A percentile compares a stretch with the other conserved stretches of the same genome.
phyloP scores from a whole-genome alignment of 2,329 filamentous ascomycete genomes.

The Samsoniella hepiali region DNA sequence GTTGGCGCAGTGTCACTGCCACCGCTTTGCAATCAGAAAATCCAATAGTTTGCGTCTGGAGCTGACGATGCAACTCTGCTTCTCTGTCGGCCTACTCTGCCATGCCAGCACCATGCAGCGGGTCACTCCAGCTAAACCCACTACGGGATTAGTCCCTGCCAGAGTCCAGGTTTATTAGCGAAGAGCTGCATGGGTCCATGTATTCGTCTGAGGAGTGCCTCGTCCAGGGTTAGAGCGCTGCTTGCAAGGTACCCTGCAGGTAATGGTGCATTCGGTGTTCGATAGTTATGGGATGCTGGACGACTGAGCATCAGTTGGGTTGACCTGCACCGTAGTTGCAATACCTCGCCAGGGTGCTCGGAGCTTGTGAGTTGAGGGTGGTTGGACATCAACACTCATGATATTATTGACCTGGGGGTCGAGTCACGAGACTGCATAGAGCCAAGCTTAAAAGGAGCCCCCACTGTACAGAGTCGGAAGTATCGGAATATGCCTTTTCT shows the following conservation, averaged over 20 bases:
- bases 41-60: conserved; percentile 1
- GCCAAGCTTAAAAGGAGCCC: neutral
- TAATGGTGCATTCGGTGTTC: too few relatives aligned
- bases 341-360: too few relatives aligned
- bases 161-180: conserved; percentile 1
- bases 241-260: neutral
- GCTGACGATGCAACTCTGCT: neutral
- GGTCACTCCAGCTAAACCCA: neutral
- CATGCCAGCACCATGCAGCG: neutral
- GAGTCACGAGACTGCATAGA: neutral
- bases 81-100: neutral
- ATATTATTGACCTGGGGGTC: too few relatives aligned
- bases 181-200: neutral
- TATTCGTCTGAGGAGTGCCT: neutral
- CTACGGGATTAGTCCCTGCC: neutral
- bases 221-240: neutral
- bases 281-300: too few relatives aligned
- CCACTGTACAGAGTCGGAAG: neutral
- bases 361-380: too few relatives aligned
- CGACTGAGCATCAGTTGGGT: too few relatives aligned
- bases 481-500: neutral
- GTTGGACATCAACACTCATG: too few relatives aligned
- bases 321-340: too few relatives aligned
- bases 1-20: neutral
- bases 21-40: conserved; percentile 3